These are phyloP conservation scores for Saururus chinensis DNA, from an alignment of 164 flowering plant species.

Conservation along the genomic window DNA sequence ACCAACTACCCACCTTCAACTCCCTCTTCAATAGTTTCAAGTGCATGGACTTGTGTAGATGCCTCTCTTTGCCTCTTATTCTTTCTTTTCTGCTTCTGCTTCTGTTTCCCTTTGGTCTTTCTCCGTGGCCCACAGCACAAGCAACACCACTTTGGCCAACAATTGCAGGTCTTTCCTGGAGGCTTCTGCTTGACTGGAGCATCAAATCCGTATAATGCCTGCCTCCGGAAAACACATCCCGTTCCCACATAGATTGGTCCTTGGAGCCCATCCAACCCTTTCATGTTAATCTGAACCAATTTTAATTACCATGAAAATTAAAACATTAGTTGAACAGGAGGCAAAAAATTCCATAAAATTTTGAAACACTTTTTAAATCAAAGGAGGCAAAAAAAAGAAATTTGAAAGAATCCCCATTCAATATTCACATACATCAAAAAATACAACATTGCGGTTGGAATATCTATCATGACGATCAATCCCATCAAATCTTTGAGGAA, in stretches of 20 bases:
- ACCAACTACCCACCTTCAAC: constrained; percentile 56
- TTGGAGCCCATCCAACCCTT: constrained; percentile 94
- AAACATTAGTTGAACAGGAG: background rate
- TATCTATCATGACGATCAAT: constrained; percentile 91
- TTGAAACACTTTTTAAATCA: too few species aligned
- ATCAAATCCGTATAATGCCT: constrained; percentile 89
- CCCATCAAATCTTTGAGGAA: constrained; percentile 97
- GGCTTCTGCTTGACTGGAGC: constrained; percentile 71
- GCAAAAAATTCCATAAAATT: background rate
- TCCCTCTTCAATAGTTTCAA: constrained; percentile 91
- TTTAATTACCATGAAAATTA: background rate
- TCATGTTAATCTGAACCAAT: constrained; percentile 63
- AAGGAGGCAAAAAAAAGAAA: background rate
- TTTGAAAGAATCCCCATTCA: background rate
- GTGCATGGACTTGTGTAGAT: constrained; percentile 50
- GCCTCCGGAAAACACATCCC: constrained; percentile 90
- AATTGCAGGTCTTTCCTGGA: constrained; percentile 35
- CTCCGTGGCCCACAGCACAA: constrained; percentile 62
- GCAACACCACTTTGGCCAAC: constrained; percentile 32
- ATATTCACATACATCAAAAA: constrained; percentile 81
- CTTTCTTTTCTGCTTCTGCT: constrained; percentile 25
- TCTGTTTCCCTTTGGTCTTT: constrained; percentile 27
- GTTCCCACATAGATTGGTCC: constrained; percentile 99
- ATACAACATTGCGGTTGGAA: constrained; percentile 91
- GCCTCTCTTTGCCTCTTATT: constrained; percentile 40